phyloP scores from a whole-genome alignment of 2,329 filamentous ascomycete genomes.

The Thielaviopsis euricoi region DNA sequence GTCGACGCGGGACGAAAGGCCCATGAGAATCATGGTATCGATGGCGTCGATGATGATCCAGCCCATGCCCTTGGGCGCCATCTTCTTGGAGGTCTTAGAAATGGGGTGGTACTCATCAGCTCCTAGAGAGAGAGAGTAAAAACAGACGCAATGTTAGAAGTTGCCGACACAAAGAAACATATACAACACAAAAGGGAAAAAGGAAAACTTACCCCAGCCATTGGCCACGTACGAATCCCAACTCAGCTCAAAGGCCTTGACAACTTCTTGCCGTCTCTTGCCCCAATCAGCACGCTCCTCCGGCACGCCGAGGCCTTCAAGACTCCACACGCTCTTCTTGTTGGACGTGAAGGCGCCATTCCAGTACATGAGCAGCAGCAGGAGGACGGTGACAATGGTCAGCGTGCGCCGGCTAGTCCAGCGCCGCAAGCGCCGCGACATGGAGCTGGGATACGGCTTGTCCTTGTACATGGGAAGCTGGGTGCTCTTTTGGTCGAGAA shows the following conservation, averaged over 20 bases:
- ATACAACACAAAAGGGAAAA: background rate
- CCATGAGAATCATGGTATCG: conserved; percentile 98
- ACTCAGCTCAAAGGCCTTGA: conserved; percentile 76
- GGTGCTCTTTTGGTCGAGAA: conserved; percentile 40
- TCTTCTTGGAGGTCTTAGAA: conserved; percentile 61
- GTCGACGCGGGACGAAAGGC: conserved; percentile 68
- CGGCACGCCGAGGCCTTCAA: conserved; percentile 29
- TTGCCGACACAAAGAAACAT: background rate
- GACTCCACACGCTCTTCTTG: conserved; percentile 34
- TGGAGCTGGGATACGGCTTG: conserved; percentile 58
- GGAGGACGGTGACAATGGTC: conserved; percentile 32
- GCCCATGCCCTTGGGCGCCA: conserved; percentile 77
- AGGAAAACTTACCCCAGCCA: conserved; percentile 64
- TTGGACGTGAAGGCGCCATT: conserved; percentile 40
- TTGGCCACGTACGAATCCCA: conserved; percentile 88
- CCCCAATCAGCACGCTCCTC: conserved; percentile 51
- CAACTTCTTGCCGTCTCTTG: conserved; percentile 61
- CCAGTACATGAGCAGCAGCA: conserved; percentile 48
- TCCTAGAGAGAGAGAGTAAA: too few species aligned
- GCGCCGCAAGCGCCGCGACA: conserved; percentile 38
- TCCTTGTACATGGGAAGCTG: conserved; percentile 95
- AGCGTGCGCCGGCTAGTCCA: conserved; percentile 44
- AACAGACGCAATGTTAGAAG: conserved; percentile 17
- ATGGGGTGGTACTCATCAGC: conserved; percentile 79
- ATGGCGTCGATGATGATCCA: conserved; percentile 97